Percentiles rank a stretch among this genome's conserved stretches.
Conservation (phyloP, 2,329 filamentous ascomycete genomes). For the Zalaria sp. region DNA sequence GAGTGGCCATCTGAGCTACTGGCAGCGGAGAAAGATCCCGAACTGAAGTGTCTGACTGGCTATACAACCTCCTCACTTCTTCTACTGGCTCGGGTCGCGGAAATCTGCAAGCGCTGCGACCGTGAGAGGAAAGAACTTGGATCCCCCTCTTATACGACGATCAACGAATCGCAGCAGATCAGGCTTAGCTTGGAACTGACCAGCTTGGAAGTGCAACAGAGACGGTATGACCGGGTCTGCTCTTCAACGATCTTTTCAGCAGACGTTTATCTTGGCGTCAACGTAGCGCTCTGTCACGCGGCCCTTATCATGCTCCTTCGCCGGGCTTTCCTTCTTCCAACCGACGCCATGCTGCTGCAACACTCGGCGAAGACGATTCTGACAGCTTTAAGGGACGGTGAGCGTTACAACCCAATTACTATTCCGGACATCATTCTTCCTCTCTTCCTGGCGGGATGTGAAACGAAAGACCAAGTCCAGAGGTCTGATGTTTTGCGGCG, state of each 20-base stretch:
- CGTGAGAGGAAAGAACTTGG: slow-evolving; percentile 1
- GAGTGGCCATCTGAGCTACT: slow-evolving; percentile 4
- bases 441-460: slow-evolving; percentile 3
- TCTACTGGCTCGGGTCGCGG: slow-evolving; percentile 2
- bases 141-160: neutral
- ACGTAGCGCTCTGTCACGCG: slow-evolving; percentile 2
- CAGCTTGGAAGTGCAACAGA: slow-evolving; percentile 3
- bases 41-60: slow-evolving; percentile 3
- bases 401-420: slow-evolving; percentile 3
- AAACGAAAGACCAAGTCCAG: slow-evolving; percentile 1
- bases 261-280: slow-evolving; percentile 3
- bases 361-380: slow-evolving; percentile 2
- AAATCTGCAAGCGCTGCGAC: slow-evolving; percentile 4
- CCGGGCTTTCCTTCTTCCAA: slow-evolving; percentile 2
- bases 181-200: slow-evolving; percentile 3
- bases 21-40: neutral
- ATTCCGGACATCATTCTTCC: slow-evolving; percentile 5
- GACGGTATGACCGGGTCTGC: slow-evolving; percentile 3
- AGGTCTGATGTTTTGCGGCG: slow-evolving; percentile 2
- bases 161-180: slow-evolving; percentile 3
- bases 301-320: slow-evolving; percentile 3
- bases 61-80: slow-evolving; percentile 3
- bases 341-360: slow-evolving; percentile 2
- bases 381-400: neutral
- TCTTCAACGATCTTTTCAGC: slow-evolving; percentile 1